Evolutionary conservation across 2,329 filamentous ascomycete species (phyloP), one percentile per base, ranked within the genome.

Genomic region (Fusarium goolgardi): DNA sequence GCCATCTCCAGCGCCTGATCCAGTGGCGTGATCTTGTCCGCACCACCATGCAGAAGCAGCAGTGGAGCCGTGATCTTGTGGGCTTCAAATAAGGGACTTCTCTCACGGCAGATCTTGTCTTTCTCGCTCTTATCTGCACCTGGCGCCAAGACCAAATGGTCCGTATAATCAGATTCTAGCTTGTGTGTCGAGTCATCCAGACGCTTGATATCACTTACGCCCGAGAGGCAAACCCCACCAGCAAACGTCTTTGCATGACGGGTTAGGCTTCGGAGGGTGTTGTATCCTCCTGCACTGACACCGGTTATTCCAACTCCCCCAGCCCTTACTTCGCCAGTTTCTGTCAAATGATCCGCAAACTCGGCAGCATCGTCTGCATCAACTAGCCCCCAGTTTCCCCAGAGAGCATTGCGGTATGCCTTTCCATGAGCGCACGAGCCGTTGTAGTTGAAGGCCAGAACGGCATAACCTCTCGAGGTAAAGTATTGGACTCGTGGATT

Each of bases 1-100:
- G 83, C 81, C 74, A 90, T 85, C 53, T 84, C 80, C 32, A 80
- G 76, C 4, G 85, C 84, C 72, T 90, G 88, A 18, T 81, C 79
- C n/a, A 85, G 73, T 0, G 87, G 87, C 18, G 89, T 88, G 3
- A 90, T 82, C 40, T 82, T 83, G 68, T 90, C 88, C 6, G 77
- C 77, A 3, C 79, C 80, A 0, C 87, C 88, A 23, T 88, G 84
- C 7, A 90, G 67, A n/a, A 90, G 75, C 35, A 89, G 73, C 23
- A 90, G 71, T 1, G 85, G 84, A 3, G 82, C 76, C 39, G 75
- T 77, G 55, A 87, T 85, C 53, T 79, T 78, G n/a, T 81, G 77
- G 0, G 81, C 84, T 52, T 83, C 79, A 45, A 79, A 81, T 16
- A 84, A 73, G 0, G 85, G 84, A 56, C 84, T 86, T 15, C 85